Base-by-base conservation (phyloP, 257 asterid species). In the Fraxinus excelsior region DNA sequence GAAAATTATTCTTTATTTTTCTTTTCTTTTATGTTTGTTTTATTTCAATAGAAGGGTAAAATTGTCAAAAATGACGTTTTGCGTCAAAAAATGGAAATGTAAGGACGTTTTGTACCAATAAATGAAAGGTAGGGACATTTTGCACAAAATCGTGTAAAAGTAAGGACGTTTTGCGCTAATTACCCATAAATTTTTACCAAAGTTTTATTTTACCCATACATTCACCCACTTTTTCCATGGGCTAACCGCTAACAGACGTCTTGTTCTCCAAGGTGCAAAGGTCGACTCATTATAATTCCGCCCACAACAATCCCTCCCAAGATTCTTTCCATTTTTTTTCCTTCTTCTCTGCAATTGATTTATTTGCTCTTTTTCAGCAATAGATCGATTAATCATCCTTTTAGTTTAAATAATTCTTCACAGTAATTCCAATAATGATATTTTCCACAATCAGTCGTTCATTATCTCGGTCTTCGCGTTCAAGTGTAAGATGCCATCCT, bases 361-460 rank as follows among this genome's bases (percentile, higher is more conserved):
- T 26, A 62, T 23, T 60, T 53, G n/a, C 64, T 60, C 67, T 23
- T 56, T n/a, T 62, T 25, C 35, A 26, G 8, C 34, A 11, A 26
- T 11, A 26, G 68, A 62, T 62, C 68, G 35, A 62, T 10, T 62
- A 26, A 5, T 9, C 67, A 23, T 18, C 64, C 0, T 53, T 53
- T 53, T 53, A 19, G 18, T 53, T 53, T 60, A 26, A 62, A 2
- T 31, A 62, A 62, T 62, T 62, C 34, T 62, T 26, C 19, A 4
- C 34, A 11, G 3, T 62, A 19, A 31, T 62, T 23, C 16, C 65
- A 26, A 78, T 23, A 34, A 92, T 92, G 96, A 87, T 85, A 34
- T 89, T 84, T 83, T 86, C 94, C 66, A 87, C 81, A 75, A 82
- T 92, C 75, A 82, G 86, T 42, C 82, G 89, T 46, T 85, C 93